phyloP scores from a whole-genome alignment of 345 rosid genomes.

The Moringa oleifera region DNA sequence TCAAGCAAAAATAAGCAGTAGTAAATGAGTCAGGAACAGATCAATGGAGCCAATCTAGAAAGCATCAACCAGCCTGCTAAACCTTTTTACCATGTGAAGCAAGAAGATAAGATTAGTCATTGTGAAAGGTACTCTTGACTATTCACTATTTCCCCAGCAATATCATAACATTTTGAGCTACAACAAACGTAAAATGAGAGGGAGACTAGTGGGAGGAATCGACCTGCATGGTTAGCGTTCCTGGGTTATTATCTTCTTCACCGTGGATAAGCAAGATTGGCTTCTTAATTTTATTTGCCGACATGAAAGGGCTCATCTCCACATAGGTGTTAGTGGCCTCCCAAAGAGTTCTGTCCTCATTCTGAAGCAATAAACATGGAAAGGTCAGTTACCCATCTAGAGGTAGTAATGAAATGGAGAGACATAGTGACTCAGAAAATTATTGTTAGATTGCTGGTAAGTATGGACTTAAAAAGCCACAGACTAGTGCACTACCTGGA shows the following conservation, averaged over 20 bases:
- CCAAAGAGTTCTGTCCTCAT: constrained; percentile 98
- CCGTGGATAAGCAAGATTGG: constrained; percentile 97
- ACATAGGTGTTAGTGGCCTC: constrained; percentile 83
- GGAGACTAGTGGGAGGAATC: not conserved
- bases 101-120: constrained; percentile 4
- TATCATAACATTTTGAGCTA: not conserved
- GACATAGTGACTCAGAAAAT: not conserved
- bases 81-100: not conserved
- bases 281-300: constrained; percentile 90
- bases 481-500: constrained; percentile 53
- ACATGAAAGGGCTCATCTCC: constrained; percentile 97
- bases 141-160: not conserved
- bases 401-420: not conserved
- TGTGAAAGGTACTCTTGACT: constrained; percentile 1
- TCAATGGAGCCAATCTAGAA: constrained; percentile 1
- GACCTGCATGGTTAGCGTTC: constrained; percentile 99
- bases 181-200: not conserved
- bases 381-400: constrained; percentile 13
- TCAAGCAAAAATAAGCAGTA: constrained; percentile 14
- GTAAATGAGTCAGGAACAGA: not conserved
- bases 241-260: constrained; percentile 95
- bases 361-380: constrained; percentile 32
- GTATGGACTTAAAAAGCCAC: not conserved
- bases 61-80: constrained; percentile 8
- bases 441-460: not conserved